Base-by-base conservation (phyloP, 345 rosid species). In the Moricandia moricandioides region DNA sequence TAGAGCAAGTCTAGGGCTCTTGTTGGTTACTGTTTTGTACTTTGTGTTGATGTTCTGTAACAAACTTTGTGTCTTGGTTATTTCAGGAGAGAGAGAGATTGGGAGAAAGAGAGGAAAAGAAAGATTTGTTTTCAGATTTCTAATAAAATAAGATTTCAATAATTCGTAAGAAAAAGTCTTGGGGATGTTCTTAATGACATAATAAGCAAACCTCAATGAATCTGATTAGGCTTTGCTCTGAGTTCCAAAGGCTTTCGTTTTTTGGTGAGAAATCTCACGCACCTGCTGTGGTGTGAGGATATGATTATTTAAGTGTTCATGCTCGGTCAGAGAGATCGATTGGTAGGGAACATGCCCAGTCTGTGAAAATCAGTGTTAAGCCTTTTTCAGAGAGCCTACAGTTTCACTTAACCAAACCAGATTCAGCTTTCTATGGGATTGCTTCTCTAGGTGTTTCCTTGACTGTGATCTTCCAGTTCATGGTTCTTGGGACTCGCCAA, bases 21-120 rank as follows among this genome's bases (percentile, higher is more conserved):
- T 51, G 34, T 37, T 52, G 24, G 47, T 75, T 75, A 21, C 24
- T 61, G 43, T 68, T 27, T 34, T 49, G 56, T 75, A 51, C 35
- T 68, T 75, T 75, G 49, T 27, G 16, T 60, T 75, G 5, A 27
- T 75, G 62, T 67, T 67, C 31, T 75, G 73, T 60, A 49, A 60
- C 4, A 75, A 73, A 75, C 10, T 75, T 27, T 68, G 79, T 67
- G 69, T 75, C 74, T 61, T 68, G 74, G 30, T 54, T 69, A 12
- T 69, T 8, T 68, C 79, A 7, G 56, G 79, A 12, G 79, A 35
- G 40, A 69, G 64, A 52, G 69, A 69, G 24, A 21, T 21, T 68
- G 68, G 3, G 34, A 49, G 57, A 3, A 33, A 59, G 55, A 58
- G 67, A 40, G 27, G 49, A 65, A 56, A 61, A 75, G 45, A 13